phyloP scores from a whole-genome alignment of 176 grass and related monocot species.

The Tuctoria greenei region DNA sequence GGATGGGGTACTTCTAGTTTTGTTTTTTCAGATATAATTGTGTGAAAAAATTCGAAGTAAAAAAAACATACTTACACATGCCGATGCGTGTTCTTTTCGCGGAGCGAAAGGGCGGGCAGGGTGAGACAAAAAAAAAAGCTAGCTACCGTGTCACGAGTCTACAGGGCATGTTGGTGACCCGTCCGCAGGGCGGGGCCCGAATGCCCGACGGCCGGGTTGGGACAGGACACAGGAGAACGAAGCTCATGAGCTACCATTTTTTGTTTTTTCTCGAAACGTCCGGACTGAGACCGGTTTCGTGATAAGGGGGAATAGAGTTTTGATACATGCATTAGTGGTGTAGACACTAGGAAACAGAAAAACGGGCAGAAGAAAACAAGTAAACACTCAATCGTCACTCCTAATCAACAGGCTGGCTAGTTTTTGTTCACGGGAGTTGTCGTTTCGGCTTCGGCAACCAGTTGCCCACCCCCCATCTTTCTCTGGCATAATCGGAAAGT shows the following conservation, averaged over 20 bases:
- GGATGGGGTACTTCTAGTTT: too few species aligned
- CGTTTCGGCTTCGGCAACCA: not conserved
- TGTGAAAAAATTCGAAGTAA: not conserved
- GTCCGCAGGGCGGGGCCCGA: not conserved
- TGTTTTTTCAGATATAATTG: too few species aligned
- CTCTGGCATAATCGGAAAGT: not conserved
- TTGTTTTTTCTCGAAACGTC: too few species aligned
- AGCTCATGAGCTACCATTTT: not conserved
- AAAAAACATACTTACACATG: not conserved
- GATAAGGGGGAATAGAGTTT: too few species aligned
- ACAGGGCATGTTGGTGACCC: not conserved
- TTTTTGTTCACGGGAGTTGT: not conserved
- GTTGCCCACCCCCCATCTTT: slow-evolving; percentile 13
- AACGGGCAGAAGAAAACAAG: too few species aligned
- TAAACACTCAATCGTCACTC: too few species aligned
- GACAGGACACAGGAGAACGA: not conserved
- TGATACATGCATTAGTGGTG: too few species aligned
- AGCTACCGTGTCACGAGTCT: not conserved
- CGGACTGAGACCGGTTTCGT: too few species aligned
- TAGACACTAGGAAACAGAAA: too few species aligned
- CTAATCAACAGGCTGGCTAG: too few species aligned
- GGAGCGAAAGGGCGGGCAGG: not conserved
- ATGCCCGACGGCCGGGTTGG: not conserved
- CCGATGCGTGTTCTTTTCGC: not conserved
- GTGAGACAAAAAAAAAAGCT: not conserved